A percentile compares a stretch with the other conserved stretches of the same genome.
These are phyloP conservation scores for Linum usitatissimum DNA, from an alignment of 345 rosid species.

Conservation along the genomic window DNA sequence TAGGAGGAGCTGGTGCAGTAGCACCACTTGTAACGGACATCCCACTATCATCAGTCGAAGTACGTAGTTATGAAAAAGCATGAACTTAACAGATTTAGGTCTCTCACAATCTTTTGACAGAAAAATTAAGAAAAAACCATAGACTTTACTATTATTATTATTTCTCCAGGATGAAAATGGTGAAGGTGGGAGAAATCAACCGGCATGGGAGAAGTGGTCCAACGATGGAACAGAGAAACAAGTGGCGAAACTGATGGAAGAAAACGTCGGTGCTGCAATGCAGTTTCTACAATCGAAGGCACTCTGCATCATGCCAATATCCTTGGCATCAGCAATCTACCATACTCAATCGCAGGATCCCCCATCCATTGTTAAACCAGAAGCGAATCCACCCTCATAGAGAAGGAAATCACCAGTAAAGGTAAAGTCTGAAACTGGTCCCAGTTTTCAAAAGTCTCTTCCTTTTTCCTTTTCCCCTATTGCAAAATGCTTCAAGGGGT, in stretches of 20 bases:
- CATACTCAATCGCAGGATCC: slow-evolving; percentile 53
- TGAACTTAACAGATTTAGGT: neutral
- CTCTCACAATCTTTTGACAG: too few species aligned
- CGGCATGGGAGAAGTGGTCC: slow-evolving; percentile 69
- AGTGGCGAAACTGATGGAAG: slow-evolving; percentile 74
- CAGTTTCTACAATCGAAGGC: slow-evolving; percentile 75
- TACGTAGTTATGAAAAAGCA: slow-evolving; percentile 12
- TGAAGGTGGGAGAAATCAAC: slow-evolving; percentile 35
- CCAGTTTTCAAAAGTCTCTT: neutral
- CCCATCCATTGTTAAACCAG: slow-evolving; percentile 65
- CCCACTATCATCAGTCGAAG: slow-evolving; percentile 52
- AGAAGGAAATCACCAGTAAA: slow-evolving; percentile 12
- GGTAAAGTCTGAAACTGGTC: neutral
- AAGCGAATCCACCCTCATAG: slow-evolving; percentile 61
- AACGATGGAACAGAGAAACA: slow-evolving; percentile 56
- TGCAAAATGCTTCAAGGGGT: slow-evolving; percentile 6
- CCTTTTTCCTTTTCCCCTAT: neutral
- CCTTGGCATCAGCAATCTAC: slow-evolving; percentile 59
- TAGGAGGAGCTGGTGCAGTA: slow-evolving; percentile 63
- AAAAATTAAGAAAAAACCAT: neutral
- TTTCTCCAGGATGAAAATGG: slow-evolving; percentile 34
- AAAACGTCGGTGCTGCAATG: slow-evolving; percentile 71
- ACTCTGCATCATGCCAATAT: slow-evolving; percentile 66
- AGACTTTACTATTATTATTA: neutral
- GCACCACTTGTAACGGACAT: slow-evolving; percentile 69